These are phyloP conservation scores for Aphanomyces euteiches DNA, from an alignment of 352 stramenopile genomes.

Conservation along the genomic window DNA sequence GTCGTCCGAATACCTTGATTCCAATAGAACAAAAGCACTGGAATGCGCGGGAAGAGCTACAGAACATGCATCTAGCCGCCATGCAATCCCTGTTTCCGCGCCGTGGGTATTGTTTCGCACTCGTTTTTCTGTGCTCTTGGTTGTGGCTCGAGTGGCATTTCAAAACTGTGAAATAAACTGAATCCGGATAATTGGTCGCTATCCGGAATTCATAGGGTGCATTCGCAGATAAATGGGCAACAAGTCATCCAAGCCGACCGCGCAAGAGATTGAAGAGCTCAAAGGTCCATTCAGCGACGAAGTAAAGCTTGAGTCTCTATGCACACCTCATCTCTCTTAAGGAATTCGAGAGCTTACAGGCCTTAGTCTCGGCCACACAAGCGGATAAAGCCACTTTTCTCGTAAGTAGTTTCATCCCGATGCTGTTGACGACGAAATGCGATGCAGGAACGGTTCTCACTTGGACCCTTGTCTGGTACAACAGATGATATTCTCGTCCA, in stretches of 20 bases:
- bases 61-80: too few relatives aligned
- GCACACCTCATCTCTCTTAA: conserved; percentile 26
- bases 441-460: conserved; percentile 41
- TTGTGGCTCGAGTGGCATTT: not conserved
- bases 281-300: conserved; percentile 81
- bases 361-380: conserved; percentile 2
- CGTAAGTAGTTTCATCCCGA: conserved; percentile 39
- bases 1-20: too few relatives aligned
- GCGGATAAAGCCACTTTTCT: conserved; percentile 25
- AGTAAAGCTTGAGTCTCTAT: conserved; percentile 33
- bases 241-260: conserved; percentile 13
- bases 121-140: too few relatives aligned
- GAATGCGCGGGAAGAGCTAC: too few relatives aligned
- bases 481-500: conserved; percentile 34
- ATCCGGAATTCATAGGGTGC: not conserved
- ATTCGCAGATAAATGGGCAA: conserved; percentile 19
- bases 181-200: not conserved
- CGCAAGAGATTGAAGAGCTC: conserved; percentile 12
- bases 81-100: too few relatives aligned
- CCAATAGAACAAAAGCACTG: too few relatives aligned
- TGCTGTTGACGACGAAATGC: conserved; percentile 29
- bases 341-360: conserved; percentile 63
- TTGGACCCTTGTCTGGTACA: not conserved
- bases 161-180: not conserved
- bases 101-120: too few relatives aligned